Conservation (phyloP, 2,329 filamentous ascomycete species). For the Capronia epimyces region DNA sequence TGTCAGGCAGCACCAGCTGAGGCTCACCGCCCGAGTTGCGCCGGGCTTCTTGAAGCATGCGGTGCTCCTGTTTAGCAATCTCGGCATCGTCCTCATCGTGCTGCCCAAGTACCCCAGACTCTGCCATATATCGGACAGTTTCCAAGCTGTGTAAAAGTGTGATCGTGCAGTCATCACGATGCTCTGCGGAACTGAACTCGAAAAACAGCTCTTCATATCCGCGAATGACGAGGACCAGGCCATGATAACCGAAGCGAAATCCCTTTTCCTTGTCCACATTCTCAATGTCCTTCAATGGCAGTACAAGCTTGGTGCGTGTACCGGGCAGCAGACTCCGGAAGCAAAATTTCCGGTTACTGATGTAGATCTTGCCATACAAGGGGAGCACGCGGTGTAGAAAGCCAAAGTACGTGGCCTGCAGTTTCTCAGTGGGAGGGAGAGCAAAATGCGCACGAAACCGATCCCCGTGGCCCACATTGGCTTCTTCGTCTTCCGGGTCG, state of each 20-base stretch:
- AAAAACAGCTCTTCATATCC: slow-evolving; percentile 97
- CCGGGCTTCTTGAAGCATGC: slow-evolving; percentile 71
- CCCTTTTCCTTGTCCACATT: slow-evolving; percentile 93
- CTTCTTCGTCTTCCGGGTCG: slow-evolving; percentile 53
- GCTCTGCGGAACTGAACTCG: slow-evolving; percentile 72
- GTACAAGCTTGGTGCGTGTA: slow-evolving; percentile 83
- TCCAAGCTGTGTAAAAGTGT: slow-evolving; percentile 74
- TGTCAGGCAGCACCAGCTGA: slow-evolving; percentile 21
- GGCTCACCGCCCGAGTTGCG: slow-evolving; percentile 39
- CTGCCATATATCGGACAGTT: slow-evolving; percentile 62
- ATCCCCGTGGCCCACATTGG: slow-evolving; percentile 50
- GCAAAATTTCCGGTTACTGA: slow-evolving; percentile 81
- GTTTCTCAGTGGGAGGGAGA: slow-evolving; percentile 72
- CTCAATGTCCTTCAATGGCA: slow-evolving; percentile 85
- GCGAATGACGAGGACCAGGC: slow-evolving; percentile 84
- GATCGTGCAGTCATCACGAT: slow-evolving; percentile 82
- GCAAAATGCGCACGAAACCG: slow-evolving; percentile 88
- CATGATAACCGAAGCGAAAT: slow-evolving; percentile 85
- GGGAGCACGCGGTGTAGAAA: slow-evolving; percentile 84
- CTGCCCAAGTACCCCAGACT: slow-evolving; percentile 61
- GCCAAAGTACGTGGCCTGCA: slow-evolving; percentile 88
- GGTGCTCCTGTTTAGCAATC: slow-evolving; percentile 71
- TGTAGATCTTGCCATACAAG: slow-evolving; percentile 93
- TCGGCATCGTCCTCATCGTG: slow-evolving; percentile 67
- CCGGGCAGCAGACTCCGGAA: slow-evolving; percentile 87